Evolutionary conservation across 2,329 filamentous ascomycete species (phyloP), one percentile per base, ranked within the genome.

Genomic region (Trichophyton mentagrophytes): DNA sequence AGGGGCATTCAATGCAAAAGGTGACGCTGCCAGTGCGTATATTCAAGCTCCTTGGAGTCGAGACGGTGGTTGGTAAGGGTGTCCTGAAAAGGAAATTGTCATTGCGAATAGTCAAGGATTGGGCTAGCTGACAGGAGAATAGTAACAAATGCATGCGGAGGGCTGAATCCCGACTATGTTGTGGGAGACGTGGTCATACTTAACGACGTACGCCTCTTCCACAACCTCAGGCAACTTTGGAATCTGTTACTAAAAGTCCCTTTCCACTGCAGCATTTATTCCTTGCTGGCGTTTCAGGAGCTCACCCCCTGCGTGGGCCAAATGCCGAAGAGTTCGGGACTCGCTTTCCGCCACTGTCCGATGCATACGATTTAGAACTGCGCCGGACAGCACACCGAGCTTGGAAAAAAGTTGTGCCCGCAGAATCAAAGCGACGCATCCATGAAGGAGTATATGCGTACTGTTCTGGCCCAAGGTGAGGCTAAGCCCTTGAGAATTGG

Each of bases 131-230:
- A 40, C 58, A 44, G 13, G 38, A 40, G 40, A 61, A 27, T 66
- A 82, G 82, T 86, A 65, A 87, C 84, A 49, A 87, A 87, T 69
- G 84, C 85, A 49, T 83, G 84, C 46, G 85, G 85, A 61, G 84
- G 83, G 11, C 71, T 87, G 40, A 86, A 87, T 70, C 77, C 80
- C n/a, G 77, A 79, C 42, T 87, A 85, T 71, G 73, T 72, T 25
- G 82, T 86, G 33, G 85, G 85, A 56, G 85, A 87, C 69, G 81
- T 87, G 61, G 80, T 86, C 49, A 72, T 85, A 56, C 68, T 87
- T 60, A 85, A 86, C 67, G 84, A 87, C 73, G 82, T 82, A 74
- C 64, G 76, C 66, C 11, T n/a, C 27, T 46, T 44, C 42, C 57
- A 25, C 25, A 55, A 13, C 36, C 42, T 38, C 44, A 58, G 49